phyloP scores from a whole-genome alignment of 768 basidiomycete species.

The Gloeostereum incarnatum region DNA sequence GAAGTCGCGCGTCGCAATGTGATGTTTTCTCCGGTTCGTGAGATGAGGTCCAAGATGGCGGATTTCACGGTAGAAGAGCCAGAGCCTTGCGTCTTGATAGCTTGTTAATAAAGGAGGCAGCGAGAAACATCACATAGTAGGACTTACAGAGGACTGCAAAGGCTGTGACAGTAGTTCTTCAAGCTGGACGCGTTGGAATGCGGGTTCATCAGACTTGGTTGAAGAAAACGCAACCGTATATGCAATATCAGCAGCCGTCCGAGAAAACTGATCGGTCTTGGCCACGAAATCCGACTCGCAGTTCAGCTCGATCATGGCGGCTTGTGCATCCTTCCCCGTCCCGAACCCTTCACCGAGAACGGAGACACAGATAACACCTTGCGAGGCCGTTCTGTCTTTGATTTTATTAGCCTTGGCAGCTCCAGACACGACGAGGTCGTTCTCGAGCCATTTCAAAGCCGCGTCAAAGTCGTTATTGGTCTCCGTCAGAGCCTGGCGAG shows the following conservation, averaged over 20 bases:
- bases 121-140: no score
- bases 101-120: no score
- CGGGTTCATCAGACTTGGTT: constrained; percentile 29
- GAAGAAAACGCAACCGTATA: constrained; percentile 73
- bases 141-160: constrained; percentile 20
- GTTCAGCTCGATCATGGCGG: constrained; percentile 85
- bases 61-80: constrained; percentile 43
- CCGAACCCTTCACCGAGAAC: constrained; percentile 54
- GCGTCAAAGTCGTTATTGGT: constrained; percentile 63
- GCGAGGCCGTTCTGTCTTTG: constrained; percentile 57
- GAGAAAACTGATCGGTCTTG: constrained; percentile 72
- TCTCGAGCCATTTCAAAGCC: constrained; percentile 76
- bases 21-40: constrained; percentile 77
- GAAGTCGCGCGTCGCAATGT: constrained; percentile 49
- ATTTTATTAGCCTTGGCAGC: constrained; percentile 81
- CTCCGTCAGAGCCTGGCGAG: constrained; percentile 75
- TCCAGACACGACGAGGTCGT: constrained; percentile 63
- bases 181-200: constrained; percentile 42
- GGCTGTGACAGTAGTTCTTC: constrained; percentile 35
- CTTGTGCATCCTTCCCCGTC: constrained; percentile 46
- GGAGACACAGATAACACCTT: constrained; percentile 76
- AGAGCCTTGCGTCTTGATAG: no score
- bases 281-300: constrained; percentile 98
- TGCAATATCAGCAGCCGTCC: constrained; percentile 70
- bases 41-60: constrained; percentile 61